phyloP scores from a whole-genome alignment of 2,329 filamentous ascomycete species.

The Nigrospora sphaerica region DNA sequence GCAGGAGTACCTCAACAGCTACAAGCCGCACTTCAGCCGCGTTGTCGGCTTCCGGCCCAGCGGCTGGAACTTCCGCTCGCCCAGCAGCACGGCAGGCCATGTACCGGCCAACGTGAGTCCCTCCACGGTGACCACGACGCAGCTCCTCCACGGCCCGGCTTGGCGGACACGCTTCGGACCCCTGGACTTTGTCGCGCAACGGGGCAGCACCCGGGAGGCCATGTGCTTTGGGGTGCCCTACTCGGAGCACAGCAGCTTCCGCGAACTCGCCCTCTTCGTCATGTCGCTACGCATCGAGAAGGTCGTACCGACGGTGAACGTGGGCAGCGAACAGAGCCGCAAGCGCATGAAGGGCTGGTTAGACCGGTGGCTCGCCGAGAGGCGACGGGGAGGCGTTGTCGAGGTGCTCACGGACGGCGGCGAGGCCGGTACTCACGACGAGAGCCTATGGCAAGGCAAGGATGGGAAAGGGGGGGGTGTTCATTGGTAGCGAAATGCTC shows the following conservation, averaged over 20 bases:
- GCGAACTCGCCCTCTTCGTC: conserved; percentile 89
- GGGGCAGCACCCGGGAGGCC: conserved; percentile 74
- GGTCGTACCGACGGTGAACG: conserved; percentile 89
- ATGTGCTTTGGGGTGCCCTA: conserved; percentile 94
- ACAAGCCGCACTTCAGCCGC: conserved; percentile 75
- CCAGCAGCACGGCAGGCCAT: conserved; percentile 47
- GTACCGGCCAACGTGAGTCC: conserved; percentile 49
- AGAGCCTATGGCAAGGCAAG: conserved; percentile 31
- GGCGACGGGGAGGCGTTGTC: conserved; percentile 47
- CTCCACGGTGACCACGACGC: conserved; percentile 38
- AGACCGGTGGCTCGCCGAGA: conserved; percentile 54
- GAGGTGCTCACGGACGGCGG: conserved; percentile 32
- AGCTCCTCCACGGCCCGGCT: conserved; percentile 48
- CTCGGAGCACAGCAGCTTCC: conserved; percentile 90
- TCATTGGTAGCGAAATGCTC: conserved; percentile 25
- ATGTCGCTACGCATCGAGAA: conserved; percentile 81
- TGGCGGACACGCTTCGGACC: conserved; percentile 73
- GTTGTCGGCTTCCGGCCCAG: conserved; percentile 88
- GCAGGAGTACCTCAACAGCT: conserved; percentile 76
- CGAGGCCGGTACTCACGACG: conserved; percentile 25
- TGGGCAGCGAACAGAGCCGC: conserved; percentile 50
- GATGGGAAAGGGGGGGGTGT: conserved; percentile 30
- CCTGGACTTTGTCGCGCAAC: conserved; percentile 69
- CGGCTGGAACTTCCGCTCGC: conserved; percentile 87
- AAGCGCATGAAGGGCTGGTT: conserved; percentile 59